These are phyloP conservation scores for Ustilago nuda DNA, from an alignment of 1,284 basidiomycete species.

Conservation along the genomic window DNA sequence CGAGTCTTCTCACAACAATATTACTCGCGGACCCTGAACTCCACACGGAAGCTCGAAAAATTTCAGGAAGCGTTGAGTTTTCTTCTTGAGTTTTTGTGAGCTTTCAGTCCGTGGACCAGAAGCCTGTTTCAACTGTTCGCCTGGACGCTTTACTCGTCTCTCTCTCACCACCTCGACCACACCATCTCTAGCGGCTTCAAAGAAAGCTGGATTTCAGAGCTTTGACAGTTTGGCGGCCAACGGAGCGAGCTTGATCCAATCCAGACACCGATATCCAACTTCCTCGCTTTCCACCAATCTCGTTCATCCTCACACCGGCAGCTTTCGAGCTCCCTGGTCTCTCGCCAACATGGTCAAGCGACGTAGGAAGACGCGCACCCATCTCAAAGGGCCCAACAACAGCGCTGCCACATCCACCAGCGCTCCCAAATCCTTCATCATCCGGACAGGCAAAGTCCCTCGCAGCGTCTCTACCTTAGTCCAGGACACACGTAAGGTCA, in stretches of 20 bases:
- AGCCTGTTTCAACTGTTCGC: not conserved
- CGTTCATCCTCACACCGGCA: not conserved
- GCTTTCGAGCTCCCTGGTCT: conserved; percentile 4
- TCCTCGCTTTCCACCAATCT: not conserved
- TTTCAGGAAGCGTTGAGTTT: conserved; percentile 26
- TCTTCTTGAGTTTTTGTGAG: conserved; percentile 21
- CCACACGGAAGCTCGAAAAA: conserved; percentile 36
- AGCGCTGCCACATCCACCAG: conserved; percentile 42
- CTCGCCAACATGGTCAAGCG: conserved; percentile 38
- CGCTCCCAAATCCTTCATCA: conserved; percentile 78
- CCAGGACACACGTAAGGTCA: conserved; percentile 89
- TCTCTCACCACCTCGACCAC: no score
- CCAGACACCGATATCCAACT: not conserved
- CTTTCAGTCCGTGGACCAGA: not conserved
- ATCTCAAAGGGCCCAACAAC: conserved; percentile 65
- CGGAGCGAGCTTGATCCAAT: no score
- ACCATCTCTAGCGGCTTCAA: no score
- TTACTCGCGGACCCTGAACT: conserved; percentile 38
- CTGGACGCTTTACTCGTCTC: no score
- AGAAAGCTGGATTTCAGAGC: no score
- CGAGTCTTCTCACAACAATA: not conserved
- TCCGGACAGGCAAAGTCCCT: conserved; percentile 93
- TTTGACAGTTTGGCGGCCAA: no score
- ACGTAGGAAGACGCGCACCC: conserved; percentile 66
- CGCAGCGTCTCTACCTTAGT: conserved; percentile 88